Conservation (phyloP, 2,329 filamentous ascomycete species). For the Trichoderma sp. region DNA sequence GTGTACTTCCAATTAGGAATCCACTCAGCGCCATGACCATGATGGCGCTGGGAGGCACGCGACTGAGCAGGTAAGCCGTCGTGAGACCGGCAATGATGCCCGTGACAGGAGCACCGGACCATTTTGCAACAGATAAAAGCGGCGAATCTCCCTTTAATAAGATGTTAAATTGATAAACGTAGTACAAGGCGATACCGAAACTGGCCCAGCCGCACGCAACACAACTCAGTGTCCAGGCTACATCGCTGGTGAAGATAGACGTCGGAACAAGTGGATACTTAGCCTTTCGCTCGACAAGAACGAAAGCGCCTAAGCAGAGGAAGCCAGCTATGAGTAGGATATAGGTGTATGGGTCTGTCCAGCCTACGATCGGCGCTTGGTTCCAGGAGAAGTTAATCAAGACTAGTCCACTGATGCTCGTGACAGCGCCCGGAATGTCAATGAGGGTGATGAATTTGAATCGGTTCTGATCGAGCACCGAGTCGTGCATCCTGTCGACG, state of each 20-base stretch:
- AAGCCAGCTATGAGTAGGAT: slow-evolving; percentile 55
- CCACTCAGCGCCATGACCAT: slow-evolving; percentile 44
- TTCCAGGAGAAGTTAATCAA: slow-evolving; percentile 66
- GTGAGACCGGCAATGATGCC: slow-evolving; percentile 45
- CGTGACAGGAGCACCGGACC: slow-evolving; percentile 36
- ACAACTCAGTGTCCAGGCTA: slow-evolving; percentile 51
- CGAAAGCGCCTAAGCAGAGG: slow-evolving; percentile 53
- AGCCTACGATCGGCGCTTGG: slow-evolving; percentile 58
- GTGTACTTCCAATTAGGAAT: slow-evolving; percentile 39
- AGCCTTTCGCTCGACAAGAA: slow-evolving; percentile 48
- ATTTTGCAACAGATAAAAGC: slow-evolving; percentile 42
- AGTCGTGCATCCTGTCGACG: no score
- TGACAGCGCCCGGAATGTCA: slow-evolving; percentile 37
- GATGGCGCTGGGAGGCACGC: slow-evolving; percentile 33
- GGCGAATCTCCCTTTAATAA: slow-evolving; percentile 40
- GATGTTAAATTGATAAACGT: slow-evolving; percentile 46
- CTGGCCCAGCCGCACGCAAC: slow-evolving; percentile 51
- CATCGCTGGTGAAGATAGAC: neutral
- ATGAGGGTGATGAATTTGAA: slow-evolving; percentile 27
- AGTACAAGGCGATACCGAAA: slow-evolving; percentile 51
- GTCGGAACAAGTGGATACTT: neutral
- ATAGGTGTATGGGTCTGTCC: slow-evolving; percentile 55
- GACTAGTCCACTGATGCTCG: slow-evolving; percentile 53
- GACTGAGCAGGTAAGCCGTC: slow-evolving; percentile 37
- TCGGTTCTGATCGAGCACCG: neutral